Percentiles rank a stretch among this genome's conserved stretches.
Conservation (phyloP, 1,139 yeast genomes). For the Scheffersomyces titani region DNA sequence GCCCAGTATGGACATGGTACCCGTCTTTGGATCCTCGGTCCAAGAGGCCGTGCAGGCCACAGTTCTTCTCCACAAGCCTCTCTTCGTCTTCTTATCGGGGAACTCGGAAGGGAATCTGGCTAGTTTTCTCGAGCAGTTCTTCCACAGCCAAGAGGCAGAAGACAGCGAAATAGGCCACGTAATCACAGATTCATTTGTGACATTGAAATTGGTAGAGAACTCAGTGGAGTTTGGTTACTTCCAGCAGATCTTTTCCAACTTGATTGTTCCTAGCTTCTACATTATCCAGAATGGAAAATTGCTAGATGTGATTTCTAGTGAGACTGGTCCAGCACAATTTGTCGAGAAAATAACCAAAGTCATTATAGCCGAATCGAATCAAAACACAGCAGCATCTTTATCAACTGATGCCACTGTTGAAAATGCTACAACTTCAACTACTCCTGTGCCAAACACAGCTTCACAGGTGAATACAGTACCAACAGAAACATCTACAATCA, state of each 20-base stretch:
- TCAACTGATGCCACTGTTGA: background rate
- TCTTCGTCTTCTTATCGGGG: constrained; percentile 39
- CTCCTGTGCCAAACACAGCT: background rate
- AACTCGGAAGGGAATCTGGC: constrained; percentile 10
- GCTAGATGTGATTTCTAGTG: constrained; percentile 41
- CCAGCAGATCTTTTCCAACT: constrained; percentile 49
- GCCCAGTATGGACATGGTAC: background rate
- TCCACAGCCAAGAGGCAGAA: constrained; percentile 9
- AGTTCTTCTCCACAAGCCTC: constrained; percentile 32
- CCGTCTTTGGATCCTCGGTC: constrained; percentile 31
- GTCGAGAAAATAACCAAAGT: constrained; percentile 4
- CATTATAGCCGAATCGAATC: background rate
- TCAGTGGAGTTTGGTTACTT: constrained; percentile 51
- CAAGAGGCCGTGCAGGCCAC: constrained; percentile 44
- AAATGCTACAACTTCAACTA: constrained; percentile 1
- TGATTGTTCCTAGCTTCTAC: constrained; percentile 49
- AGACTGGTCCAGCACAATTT: constrained; percentile 23
- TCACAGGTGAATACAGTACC: background rate
- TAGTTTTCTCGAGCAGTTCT: constrained; percentile 22
- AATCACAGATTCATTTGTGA: constrained; percentile 30
- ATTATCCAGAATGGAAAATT: constrained; percentile 49
- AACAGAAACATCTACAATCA: background rate
- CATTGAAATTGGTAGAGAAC: constrained; percentile 46
- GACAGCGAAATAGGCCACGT: constrained; percentile 2
- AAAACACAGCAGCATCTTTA: background rate